Base-by-base conservation (phyloP, 345 rosid genomes). In the Geranium brycei region DNA sequence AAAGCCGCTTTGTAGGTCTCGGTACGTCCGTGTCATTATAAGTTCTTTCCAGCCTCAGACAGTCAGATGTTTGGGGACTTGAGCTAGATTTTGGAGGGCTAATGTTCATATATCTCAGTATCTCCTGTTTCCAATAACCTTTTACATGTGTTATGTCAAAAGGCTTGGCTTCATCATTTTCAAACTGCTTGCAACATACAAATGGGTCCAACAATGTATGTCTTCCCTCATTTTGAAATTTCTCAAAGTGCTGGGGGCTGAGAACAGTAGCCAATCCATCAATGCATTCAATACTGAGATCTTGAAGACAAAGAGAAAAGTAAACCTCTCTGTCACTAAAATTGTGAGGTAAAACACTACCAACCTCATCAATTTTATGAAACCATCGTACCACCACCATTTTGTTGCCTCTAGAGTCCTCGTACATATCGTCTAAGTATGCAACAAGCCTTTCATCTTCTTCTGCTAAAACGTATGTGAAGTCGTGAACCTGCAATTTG, bases 331-430 rank as follows among this genome's bases (percentile, higher is more conserved):
- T 77, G 78, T 82, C 89, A 78, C 70, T 82, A 75, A 59, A 77
- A 72, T 73, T 82, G 73, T 69, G 72, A 69, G 93, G 73, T 68
- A 78, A 79, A 78, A 63, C 75, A 78, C 67, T 64, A 81, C 82
- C 96, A 82, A 89, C 87, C 85, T 89, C 96, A 66, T 87, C 93
- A 79, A 82, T 82, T 77, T 80, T 83, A 84, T 91, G 97, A 87
- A 86, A 86, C 97, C 97, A 91, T 63, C 82, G 91, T 75, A 88
- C 87, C 77, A 72, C 75, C 58, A 80, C 95, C 95, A 83, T 85
- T 76, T 80, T 86, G 71, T 63, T 80, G 78, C 84, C 86, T 69
- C 69, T 85, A 12, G 82, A 74, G 69, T 91, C 89, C 72, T 91
- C 97, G 0, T 81, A 91, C 72, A 91, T 84, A 76, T 87, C 95